phyloP scores from a whole-genome alignment of 2,329 filamentous ascomycete genomes.

The Intubia oerlemansii region DNA sequence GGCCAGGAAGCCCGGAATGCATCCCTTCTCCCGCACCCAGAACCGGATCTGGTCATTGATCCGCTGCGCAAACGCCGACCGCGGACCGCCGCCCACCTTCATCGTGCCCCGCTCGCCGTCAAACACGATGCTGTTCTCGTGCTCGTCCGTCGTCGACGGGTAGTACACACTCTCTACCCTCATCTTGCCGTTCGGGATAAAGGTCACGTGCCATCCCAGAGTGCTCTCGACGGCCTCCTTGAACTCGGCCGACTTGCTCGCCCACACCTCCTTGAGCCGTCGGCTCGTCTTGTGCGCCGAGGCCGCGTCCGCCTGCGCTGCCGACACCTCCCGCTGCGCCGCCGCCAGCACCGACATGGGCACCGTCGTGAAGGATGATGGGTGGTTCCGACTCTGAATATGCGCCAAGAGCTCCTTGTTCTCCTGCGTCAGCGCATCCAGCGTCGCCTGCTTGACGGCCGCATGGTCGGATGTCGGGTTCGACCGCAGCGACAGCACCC shows the following conservation, averaged over 20 bases:
- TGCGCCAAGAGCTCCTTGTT: conserved; percentile 66
- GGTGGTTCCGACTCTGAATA: conserved; percentile 21
- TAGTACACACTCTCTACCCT: conserved; percentile 74
- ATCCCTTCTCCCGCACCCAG: conserved; percentile 86
- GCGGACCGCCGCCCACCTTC: conserved; percentile 85
- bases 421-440: conserved; percentile 58
- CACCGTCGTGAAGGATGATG: conserved; percentile 39
- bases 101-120: conserved; percentile 90
- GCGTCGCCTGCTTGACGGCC: conserved; percentile 61
- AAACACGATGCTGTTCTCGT: conserved; percentile 60
- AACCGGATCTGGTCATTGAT: conserved; percentile 79
- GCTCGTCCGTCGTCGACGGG: conserved; percentile 44
- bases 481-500: conserved; percentile 67
- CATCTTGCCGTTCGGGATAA: conserved; percentile 93
- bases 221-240: conserved; percentile 84
- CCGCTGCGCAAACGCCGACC: conserved; percentile 66
- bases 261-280: conserved; percentile 76
- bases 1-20: conserved; percentile 82
- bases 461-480: conserved; percentile 81
- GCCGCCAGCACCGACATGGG: conserved; percentile 59
- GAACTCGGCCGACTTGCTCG: conserved; percentile 79
- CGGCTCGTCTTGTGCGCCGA: conserved; percentile 65
- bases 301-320: conserved; percentile 44
- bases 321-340: conserved; percentile 52
- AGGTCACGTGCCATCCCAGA: conserved; percentile 85